Evolutionary conservation across 192 early-diverging fungal genomes (phyloP).

Genomic region (Rhizophagus clarus): DNA sequence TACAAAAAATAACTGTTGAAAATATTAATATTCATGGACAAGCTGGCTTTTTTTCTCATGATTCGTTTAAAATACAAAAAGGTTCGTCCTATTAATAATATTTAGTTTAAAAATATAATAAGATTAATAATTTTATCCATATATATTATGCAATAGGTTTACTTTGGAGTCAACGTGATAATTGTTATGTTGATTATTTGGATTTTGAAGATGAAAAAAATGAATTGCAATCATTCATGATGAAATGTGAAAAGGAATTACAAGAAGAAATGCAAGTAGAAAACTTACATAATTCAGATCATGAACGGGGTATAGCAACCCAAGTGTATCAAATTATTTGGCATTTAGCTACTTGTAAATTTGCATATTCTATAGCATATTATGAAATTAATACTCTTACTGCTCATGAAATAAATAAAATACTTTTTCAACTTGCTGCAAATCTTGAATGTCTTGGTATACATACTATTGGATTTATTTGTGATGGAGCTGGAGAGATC

Average conservation of each 20-base stretch:
- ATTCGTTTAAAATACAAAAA: conserved; percentile 13
- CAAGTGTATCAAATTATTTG: background rate
- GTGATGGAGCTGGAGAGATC: background rate
- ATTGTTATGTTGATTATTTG: background rate
- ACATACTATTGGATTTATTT: background rate
- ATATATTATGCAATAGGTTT: background rate
- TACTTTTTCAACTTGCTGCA: background rate
- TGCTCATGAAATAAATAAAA: background rate
- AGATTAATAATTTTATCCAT: background rate
- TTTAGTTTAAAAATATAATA: too few species aligned
- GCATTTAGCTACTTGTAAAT: background rate
- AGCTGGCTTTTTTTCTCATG: background rate
- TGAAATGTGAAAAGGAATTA: background rate
- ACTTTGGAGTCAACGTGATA: background rate
- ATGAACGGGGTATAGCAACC: background rate
- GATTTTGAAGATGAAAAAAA: background rate
- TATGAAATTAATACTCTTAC: background rate
- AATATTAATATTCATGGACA: background rate
- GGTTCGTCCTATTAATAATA: background rate
- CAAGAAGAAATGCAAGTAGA: background rate
- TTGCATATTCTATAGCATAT: background rate
- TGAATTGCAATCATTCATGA: background rate
- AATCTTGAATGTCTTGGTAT: background rate
- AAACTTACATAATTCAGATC: background rate
- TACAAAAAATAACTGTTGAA: background rate